phyloP scores from a whole-genome alignment of 2,329 filamentous ascomycete species.

The Fusarium sp. region DNA sequence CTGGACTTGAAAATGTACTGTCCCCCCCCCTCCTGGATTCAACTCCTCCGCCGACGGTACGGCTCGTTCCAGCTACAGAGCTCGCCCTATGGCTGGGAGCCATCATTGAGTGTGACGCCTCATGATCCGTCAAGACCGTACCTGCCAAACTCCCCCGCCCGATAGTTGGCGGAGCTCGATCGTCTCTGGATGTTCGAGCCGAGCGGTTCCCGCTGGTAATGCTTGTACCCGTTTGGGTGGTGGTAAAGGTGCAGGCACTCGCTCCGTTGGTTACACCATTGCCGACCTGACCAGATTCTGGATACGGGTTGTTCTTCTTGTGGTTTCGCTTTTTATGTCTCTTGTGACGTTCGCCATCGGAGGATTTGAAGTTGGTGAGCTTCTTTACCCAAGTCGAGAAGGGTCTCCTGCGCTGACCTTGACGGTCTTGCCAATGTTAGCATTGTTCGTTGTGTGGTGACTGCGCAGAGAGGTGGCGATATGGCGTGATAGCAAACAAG shows the following conservation, averaged over 20 bases:
- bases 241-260: slow-evolving; percentile 65
- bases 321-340: slow-evolving; percentile 63
- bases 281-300: slow-evolving; percentile 73
- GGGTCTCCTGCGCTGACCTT: slow-evolving; percentile 76
- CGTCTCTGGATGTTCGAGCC: slow-evolving; percentile 67
- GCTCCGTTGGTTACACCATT: slow-evolving; percentile 49
- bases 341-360: slow-evolving; percentile 62
- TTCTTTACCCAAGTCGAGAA: slow-evolving; percentile 96
- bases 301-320: slow-evolving; percentile 93
- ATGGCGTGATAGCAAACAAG: slow-evolving; percentile 1
- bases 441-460: slow-evolving; percentile 14
- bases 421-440: slow-evolving; percentile 67
- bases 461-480: slow-evolving; percentile 12
- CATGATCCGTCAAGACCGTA: slow-evolving; percentile 84
- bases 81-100: slow-evolving; percentile 77
- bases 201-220: slow-evolving; percentile 67
- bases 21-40: slow-evolving; percentile 75
- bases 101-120: slow-evolving; percentile 76
- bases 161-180: slow-evolving; percentile 63
- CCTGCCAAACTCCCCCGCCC: slow-evolving; percentile 79
- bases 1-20: slow-evolving; percentile 83
- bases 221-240: slow-evolving; percentile 60
- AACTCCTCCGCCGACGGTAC: slow-evolving; percentile 71
- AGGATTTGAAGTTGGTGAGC: slow-evolving; percentile 84
- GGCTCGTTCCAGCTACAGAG: slow-evolving; percentile 76